These are phyloP conservation scores for Ramichloridium luteum DNA, from an alignment of 2,329 filamentous ascomycete species.

Conservation along the genomic window DNA sequence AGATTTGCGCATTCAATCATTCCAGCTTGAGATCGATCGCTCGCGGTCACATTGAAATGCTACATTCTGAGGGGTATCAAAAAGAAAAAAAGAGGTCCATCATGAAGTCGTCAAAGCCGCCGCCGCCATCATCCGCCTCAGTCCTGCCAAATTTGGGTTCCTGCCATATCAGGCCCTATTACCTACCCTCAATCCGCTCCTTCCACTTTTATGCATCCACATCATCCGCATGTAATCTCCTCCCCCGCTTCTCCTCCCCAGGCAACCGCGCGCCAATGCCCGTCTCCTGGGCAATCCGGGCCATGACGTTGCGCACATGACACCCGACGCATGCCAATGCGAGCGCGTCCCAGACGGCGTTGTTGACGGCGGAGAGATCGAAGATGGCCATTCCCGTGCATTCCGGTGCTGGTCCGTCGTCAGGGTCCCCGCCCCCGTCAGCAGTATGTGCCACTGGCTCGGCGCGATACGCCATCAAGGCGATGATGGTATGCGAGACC, in stretches of 20 bases:
- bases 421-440: slow-evolving; percentile 7
- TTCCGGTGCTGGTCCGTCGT: slow-evolving; percentile 8
- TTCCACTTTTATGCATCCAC: slow-evolving; percentile 13
- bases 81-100: no score
- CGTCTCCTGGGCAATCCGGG: slow-evolving; percentile 30
- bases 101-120: no score
- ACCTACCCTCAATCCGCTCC: no score
- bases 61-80: no score
- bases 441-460: slow-evolving; percentile 18
- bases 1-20: no score
- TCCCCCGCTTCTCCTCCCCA: slow-evolving; percentile 1
- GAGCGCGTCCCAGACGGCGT: slow-evolving; percentile 50
- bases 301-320: slow-evolving; percentile 40
- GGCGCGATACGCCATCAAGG: slow-evolving; percentile 39
- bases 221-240: slow-evolving; percentile 7
- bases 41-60: no score
- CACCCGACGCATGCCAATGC: slow-evolving; percentile 45
- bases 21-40: no score
- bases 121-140: no score
- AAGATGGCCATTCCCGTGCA: slow-evolving; percentile 36
- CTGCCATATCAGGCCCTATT: no score
- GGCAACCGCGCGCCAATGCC: slow-evolving; percentile 13
- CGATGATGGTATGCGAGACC: slow-evolving; percentile 41
- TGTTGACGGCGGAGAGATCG: slow-evolving; percentile 39
- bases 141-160: no score